Evolutionary conservation across 2,329 filamentous ascomycete species (phyloP).

Genomic region (Paraconiothyrium brasiliense): DNA sequence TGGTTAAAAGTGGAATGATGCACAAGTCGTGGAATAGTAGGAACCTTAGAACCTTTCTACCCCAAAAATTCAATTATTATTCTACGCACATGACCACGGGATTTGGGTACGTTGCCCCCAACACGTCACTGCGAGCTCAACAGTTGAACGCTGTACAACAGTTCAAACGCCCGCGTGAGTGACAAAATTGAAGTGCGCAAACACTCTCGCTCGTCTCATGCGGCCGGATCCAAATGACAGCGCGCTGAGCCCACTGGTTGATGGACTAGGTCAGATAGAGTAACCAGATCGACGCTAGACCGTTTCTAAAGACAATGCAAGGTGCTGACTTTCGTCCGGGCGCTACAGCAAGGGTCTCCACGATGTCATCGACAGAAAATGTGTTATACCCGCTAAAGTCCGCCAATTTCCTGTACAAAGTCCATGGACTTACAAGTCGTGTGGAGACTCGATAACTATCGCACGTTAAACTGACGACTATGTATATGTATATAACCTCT

Average conservation of each 20-base stretch:
- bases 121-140: too few relatives aligned
- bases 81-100: too few relatives aligned
- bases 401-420: conserved; percentile 8
- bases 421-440: not conserved
- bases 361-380: not conserved
- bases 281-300: conserved; percentile 14
- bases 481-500: not conserved
- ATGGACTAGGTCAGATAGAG: conserved; percentile 1
- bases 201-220: too few relatives aligned
- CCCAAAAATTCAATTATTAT: too few relatives aligned
- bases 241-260: too few relatives aligned
- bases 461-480: not conserved
- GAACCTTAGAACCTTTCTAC: too few relatives aligned
- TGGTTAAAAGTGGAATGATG: too few relatives aligned
- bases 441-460: not conserved
- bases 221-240: too few relatives aligned
- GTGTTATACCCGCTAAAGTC: conserved; percentile 17
- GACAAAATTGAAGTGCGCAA: too few relatives aligned
- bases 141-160: too few relatives aligned
- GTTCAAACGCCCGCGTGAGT: conserved; percentile 9
- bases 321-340: not conserved
- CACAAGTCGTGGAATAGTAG: too few relatives aligned
- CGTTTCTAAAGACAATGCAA: not conserved
- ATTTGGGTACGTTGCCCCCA: too few relatives aligned
- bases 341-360: not conserved